Base-by-base conservation (phyloP, 2,329 filamentous ascomycete species). In the Pseudogymnoascus sp. region DNA sequence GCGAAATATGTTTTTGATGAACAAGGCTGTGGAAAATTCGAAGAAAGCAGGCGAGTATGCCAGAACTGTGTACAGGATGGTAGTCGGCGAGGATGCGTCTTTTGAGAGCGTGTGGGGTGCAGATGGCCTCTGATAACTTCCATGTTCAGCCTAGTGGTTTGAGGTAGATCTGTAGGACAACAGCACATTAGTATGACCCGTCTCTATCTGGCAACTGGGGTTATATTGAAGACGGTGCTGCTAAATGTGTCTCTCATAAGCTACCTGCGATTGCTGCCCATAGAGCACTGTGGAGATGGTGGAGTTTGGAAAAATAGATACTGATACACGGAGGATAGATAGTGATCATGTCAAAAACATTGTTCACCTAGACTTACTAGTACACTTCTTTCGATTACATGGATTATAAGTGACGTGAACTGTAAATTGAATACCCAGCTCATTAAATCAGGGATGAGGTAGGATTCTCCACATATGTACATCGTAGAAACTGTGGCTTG, bases 1-100 rank as follows among this genome's bases (percentile, higher is more conserved):
- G 12, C 66, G 61, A 1, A 39, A 2, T 21, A 69, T 69, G 2
- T 75, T 75, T 67, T 11, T 60, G 14, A 21, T 21, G 2, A 11
- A 71, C 16, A 68, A 62, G 23, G 64, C 67, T 5, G 62, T 62
- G 0, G 65, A 71, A 1, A 68, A 65, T 10, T 31, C 16, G 16
- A 62, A 67, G 37, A 57, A 57, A 57, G 73, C 73, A 14, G 65
- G 69, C 11, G 37, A 66, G 8, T 76, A 74, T 68, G 74, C 74
- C 2, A 73, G 62, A 18, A 61, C 68, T 1, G 65, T 67, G 12
- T 76, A 75, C 64, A 68, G 54, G 54, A 71, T 77, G 2, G 68
- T 69, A 29, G 66, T 75, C 29, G 74, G 75, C 0, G 75, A 77
- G 65, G 71, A 74, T 54, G 69, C 67, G 26, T 72, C 69, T 3